These are phyloP conservation scores for Colletotrichum orchidophilum DNA, from an alignment of 2,329 filamentous ascomycete species.

Conservation along the genomic window DNA sequence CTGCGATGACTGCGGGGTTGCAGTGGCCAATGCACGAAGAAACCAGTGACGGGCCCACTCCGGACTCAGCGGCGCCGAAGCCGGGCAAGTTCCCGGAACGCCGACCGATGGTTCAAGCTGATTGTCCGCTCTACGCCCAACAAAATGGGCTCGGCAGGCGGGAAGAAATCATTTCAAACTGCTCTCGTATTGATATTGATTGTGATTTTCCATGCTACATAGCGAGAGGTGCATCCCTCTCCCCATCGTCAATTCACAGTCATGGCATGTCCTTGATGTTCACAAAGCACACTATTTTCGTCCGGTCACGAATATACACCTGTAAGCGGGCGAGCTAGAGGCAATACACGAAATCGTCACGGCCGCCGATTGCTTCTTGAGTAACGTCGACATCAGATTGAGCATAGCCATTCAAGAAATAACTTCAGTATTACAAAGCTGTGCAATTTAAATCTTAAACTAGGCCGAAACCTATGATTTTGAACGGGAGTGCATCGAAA, in stretches of 20 bases:
- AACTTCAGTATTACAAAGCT: too few species aligned
- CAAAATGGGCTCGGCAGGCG: not conserved
- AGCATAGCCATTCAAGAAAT: too few species aligned
- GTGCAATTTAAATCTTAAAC: too few species aligned
- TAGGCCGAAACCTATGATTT: too few species aligned
- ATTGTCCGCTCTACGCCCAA: not conserved
- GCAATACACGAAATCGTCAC: too few species aligned
- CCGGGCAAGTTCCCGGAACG: not conserved
- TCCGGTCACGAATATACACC: too few species aligned
- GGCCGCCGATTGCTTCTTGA: too few species aligned
- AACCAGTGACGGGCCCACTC: not conserved
- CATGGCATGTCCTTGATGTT: not conserved
- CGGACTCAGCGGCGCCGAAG: not conserved
- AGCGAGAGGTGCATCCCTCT: not conserved
- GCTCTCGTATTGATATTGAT: too few species aligned
- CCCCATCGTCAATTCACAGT: not conserved
- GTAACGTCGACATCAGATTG: too few species aligned
- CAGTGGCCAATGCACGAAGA: conserved; percentile 14
- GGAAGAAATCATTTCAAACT: too few species aligned
- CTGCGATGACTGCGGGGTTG: not conserved
- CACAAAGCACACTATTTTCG: too few species aligned
- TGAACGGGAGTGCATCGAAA: not conserved
- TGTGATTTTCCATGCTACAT: not conserved
- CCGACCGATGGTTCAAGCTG: not conserved
- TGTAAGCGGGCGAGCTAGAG: too few species aligned